Evolutionary conservation across 306 rosid species (phyloP).

Genomic region (Dryas alaskensis): DNA sequence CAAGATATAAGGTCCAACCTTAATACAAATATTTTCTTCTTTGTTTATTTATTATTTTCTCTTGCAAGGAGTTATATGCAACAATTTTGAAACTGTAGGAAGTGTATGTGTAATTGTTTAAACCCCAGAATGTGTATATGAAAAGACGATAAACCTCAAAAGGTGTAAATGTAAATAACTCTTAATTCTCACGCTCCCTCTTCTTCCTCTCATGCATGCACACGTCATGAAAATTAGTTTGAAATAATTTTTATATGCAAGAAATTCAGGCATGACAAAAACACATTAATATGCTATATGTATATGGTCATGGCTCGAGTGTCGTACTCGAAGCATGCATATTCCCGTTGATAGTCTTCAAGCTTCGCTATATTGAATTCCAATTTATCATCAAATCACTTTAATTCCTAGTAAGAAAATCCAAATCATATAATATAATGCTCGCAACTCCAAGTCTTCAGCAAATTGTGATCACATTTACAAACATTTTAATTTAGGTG

Average conservation of each 20-base stretch:
- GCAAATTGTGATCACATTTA: too few relatives aligned
- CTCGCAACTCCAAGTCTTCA: too few relatives aligned
- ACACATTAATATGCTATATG: not conserved
- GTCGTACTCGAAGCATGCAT: not conserved
- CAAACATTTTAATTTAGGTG: too few relatives aligned
- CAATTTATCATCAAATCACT: not conserved
- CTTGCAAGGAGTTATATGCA: too few relatives aligned
- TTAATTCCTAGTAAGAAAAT: constrained; percentile 15
- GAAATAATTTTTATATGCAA: not conserved
- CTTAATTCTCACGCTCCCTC: not conserved
- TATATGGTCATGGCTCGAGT: not conserved
- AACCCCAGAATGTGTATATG: too few relatives aligned
- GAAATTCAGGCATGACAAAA: not conserved
- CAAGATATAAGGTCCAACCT: too few relatives aligned
- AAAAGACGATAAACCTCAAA: too few relatives aligned
- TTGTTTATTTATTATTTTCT: too few relatives aligned
- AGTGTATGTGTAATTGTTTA: too few relatives aligned
- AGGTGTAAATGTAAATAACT: too few relatives aligned
- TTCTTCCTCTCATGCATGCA: not conserved
- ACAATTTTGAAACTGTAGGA: too few relatives aligned
- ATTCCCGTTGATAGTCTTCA: constrained; percentile 2
- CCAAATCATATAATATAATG: not conserved
- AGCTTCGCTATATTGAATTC: not conserved
- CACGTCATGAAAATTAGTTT: not conserved
- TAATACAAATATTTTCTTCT: too few relatives aligned